Percentiles rank a stretch among this genome's conserved stretches.
Evolutionary conservation across 108 stramenopile species (phyloP).

Genomic region (Stephanodiscus triporus): DNA sequence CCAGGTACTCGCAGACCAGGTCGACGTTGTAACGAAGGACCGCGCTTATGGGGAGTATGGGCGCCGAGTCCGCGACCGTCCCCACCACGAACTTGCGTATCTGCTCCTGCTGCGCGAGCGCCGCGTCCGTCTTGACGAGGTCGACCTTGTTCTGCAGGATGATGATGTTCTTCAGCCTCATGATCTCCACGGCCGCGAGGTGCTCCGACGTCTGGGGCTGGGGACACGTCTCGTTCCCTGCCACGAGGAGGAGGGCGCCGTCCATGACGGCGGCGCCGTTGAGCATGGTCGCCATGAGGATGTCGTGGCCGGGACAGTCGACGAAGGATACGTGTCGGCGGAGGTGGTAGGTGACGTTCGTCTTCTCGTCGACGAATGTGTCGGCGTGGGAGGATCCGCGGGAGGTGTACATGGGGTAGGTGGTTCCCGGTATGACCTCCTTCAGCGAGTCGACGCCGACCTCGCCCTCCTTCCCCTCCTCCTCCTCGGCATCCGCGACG

Average conservation of each 20-base stretch:
- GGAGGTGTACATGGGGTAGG: constrained; percentile 81
- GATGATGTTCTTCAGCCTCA: constrained; percentile 97
- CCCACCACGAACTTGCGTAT: constrained; percentile 98
- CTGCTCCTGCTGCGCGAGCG: constrained; percentile 96
- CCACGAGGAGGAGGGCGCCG: constrained; percentile 98
- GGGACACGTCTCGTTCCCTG: constrained; percentile 99
- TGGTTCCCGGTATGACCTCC: constrained; percentile 54
- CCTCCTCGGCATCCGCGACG: constrained; percentile 46
- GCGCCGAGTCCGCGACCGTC: constrained; percentile 96
- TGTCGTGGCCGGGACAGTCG: constrained; percentile 99
- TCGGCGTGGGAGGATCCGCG: constrained; percentile 94
- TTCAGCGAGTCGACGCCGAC: constrained; percentile 25
- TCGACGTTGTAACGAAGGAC: constrained; percentile 99
- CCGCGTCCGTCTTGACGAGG: constrained; percentile 98
- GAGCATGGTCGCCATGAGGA: constrained; percentile 99
- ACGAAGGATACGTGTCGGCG: constrained; percentile 98
- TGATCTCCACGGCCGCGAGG: constrained; percentile 99
- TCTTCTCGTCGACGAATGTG: constrained; percentile 86
- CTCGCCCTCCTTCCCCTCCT: constrained; percentile 46
- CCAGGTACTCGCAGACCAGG: constrained; percentile 97
- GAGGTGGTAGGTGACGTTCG: constrained; percentile 84
- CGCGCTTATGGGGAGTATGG: constrained; percentile 98
- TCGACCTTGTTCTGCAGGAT: constrained; percentile 99
- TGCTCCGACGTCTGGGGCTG: constrained; percentile 99
- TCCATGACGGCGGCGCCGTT: constrained; percentile 99